Evolutionary conservation across 805 yeast species (phyloP), one percentile per base, ranked within the genome.

Genomic region (Grigorovia humatica): DNA sequence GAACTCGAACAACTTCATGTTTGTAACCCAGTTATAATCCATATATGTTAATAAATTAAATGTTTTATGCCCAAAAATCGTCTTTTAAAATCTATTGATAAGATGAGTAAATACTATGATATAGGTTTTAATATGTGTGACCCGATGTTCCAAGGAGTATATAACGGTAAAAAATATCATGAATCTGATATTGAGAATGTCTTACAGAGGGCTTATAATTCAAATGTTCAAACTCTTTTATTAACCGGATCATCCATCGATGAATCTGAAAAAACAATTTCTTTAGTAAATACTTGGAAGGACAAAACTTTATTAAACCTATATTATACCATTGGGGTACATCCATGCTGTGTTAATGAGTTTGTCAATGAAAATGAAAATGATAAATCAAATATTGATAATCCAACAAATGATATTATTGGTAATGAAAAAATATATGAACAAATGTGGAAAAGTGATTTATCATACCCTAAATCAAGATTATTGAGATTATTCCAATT

Each of bases 311-410:
- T 48, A 2, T 67, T 56, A 9, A 53, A 54, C 9, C 63, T 82
- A 32, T 77, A 70, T 54, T 79, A 85, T 23, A 93, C 99, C 0
- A 90, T 82, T 1, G 99, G 99, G 12, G 95, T 91, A 1, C 99
- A 93, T 70, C 99, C 99, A 0, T 91, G 99, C 67, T 74, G 84
- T 17, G 95, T 89, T 0, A 66, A 65, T 62, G 90, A 74, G 58
- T 77, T 81, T 55, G 69, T 29, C 17, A 23, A 43, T 19, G 40
- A 29, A 4, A 59, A 29, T 19, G 44, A 41, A 11, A 59, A 60
- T 12, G 56, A 55, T 3, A 67, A 66, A 41, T 66, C 67, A 1
- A 55, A 60, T 19, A 61, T 63, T n/a, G 63, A 60, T 48, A 56
- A 51, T 12, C 66, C 66, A 9, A 49, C 62, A 19, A 56, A 61